Evolutionary conservation across 768 basidiomycete genomes (phyloP).

Genomic region (Boletus pseudo-olivaceus): DNA sequence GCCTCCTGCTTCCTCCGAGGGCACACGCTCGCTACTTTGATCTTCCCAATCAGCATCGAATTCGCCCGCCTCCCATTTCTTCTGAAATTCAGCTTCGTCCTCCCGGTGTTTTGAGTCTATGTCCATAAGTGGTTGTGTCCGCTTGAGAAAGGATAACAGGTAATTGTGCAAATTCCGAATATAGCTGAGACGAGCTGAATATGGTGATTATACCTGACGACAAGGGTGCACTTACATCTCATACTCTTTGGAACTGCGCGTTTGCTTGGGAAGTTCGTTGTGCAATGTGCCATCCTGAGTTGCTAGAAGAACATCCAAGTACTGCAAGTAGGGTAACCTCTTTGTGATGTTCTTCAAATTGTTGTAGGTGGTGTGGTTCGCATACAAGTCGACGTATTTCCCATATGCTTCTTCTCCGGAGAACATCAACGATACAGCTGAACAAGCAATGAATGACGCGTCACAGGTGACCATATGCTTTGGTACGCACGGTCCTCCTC

Average conservation of each 20-base stretch:
- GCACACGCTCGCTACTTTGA: slow-evolving; percentile 35
- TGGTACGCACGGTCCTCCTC: slow-evolving; percentile 79
- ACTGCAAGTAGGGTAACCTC: slow-evolving; percentile 87
- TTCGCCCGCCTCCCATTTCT: slow-evolving; percentile 75
- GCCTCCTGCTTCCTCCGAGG: slow-evolving; percentile 49
- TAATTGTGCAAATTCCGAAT: slow-evolving; percentile 80
- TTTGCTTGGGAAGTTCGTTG: slow-evolving; percentile 64
- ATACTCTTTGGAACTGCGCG: slow-evolving; percentile 69
- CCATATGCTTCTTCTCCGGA: slow-evolving; percentile 96
- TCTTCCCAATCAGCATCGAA: slow-evolving; percentile 72
- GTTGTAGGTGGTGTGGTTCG: slow-evolving; percentile 82
- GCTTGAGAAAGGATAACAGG: slow-evolving; percentile 80
- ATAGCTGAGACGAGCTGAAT: slow-evolving; percentile 51
- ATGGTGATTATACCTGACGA: slow-evolving; percentile 3
- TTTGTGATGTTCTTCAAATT: slow-evolving; percentile 86
- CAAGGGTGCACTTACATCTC: slow-evolving; percentile 55
- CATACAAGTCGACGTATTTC: slow-evolving; percentile 90
- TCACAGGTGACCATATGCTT: not conserved
- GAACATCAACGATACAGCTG: slow-evolving; percentile 81
- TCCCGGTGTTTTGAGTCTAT: slow-evolving; percentile 63
- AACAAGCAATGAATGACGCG: slow-evolving; percentile 8
- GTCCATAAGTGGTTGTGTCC: slow-evolving; percentile 81
- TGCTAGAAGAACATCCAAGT: slow-evolving; percentile 79
- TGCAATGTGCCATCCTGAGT: slow-evolving; percentile 62
- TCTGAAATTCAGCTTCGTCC: slow-evolving; percentile 67